Conservation (phyloP, 78 protist species). For the Dictyostelium brefeldianum region DNA sequence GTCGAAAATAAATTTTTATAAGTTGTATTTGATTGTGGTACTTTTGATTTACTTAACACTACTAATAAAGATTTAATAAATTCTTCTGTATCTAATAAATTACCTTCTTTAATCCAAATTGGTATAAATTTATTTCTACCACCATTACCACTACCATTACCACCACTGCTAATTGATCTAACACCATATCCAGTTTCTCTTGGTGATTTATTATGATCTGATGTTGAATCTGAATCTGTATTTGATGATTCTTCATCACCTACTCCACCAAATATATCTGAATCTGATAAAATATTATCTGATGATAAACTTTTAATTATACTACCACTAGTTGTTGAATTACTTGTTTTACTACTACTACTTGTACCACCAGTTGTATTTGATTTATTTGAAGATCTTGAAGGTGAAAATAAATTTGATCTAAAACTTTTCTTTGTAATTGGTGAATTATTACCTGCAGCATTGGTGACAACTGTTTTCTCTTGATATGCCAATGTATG, state of each 20-base stretch:
- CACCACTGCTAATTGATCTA: background rate
- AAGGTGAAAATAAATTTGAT: background rate
- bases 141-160: background rate
- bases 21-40: slow-evolving; percentile 39
- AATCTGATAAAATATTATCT: slow-evolving; percentile 1
- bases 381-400: background rate
- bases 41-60: slow-evolving; percentile 27
- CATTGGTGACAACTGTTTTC: background rate
- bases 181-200: background rate
- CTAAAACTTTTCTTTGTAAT: background rate
- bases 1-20: slow-evolving; percentile 48
- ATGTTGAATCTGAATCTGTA: slow-evolving; percentile 43
- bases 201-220: background rate
- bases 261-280: background rate
- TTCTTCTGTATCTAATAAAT: slow-evolving; percentile 32
- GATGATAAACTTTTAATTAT: background rate
- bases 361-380: background rate
- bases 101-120: slow-evolving; percentile 69
- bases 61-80: slow-evolving; percentile 5
- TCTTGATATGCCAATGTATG: slow-evolving; percentile 68
- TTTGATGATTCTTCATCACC: slow-evolving; percentile 50
- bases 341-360: background rate
- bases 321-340: background rate
- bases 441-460: background rate
- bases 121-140: slow-evolving; percentile 22